Percentiles rank a stretch among this genome's conserved stretches.
Conservation (phyloP, 495 filamentous ascomycete species). For the Stereocaulon alpinum region DNA sequence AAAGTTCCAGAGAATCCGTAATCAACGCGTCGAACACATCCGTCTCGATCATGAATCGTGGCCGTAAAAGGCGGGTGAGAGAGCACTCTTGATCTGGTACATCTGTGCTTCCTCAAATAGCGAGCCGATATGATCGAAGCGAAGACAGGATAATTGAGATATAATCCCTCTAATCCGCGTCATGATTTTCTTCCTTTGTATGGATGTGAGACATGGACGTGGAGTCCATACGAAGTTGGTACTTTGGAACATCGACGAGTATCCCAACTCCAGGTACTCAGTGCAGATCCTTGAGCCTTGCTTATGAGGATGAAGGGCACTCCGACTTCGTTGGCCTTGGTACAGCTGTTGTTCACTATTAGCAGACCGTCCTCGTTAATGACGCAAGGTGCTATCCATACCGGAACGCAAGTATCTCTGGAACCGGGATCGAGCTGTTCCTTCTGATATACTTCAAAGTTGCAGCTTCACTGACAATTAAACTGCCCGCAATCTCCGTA, state of each 20-base stretch:
- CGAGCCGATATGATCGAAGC: neutral
- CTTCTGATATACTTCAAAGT: constrained; percentile 22
- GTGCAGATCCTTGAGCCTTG: constrained; percentile 23
- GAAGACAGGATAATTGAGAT: neutral
- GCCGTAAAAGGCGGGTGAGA: neutral
- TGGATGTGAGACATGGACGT: neutral
- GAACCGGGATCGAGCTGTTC: constrained; percentile 26
- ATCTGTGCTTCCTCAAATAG: neutral
- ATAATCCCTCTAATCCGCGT: neutral
- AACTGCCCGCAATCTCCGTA: constrained; percentile 18
- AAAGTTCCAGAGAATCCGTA: no score
- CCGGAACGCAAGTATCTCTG: constrained; percentile 23
- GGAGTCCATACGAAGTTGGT: neutral
- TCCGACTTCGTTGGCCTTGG: constrained; percentile 21
- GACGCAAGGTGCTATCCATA: constrained; percentile 19
- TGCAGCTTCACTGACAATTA: constrained; percentile 24
- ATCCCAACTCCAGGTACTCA: neutral
- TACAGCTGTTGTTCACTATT: no score
- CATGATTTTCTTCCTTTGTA: neutral
- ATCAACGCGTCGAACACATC: no score
- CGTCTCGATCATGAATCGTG: neutral
- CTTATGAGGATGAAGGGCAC: constrained; percentile 26
- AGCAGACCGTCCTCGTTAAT: no score
- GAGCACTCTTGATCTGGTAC: neutral
- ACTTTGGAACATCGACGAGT: neutral